Base-by-base conservation (phyloP, 2,329 filamentous ascomycete genomes). In the Neodidymelliopsis sp. region DNA sequence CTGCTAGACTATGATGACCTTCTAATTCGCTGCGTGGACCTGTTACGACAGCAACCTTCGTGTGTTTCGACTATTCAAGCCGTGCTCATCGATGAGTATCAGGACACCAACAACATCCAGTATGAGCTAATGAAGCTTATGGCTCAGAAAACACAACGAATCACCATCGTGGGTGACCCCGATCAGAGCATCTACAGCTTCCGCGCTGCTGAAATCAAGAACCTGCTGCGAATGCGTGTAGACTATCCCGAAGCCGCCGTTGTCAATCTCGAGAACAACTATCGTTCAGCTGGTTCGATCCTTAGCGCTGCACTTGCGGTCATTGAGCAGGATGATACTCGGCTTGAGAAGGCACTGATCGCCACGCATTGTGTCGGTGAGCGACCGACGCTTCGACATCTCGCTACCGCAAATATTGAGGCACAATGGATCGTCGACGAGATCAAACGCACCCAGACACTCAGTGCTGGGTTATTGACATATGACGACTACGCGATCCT, bases 181-280 rank as follows among this genome's bases (percentile, higher is more conserved):
- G 94, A 99, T 70, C 93, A 99, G 73, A 97, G 92, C 70, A 99
- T 99, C 48, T 99, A 97, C 69, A 90, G 93, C 15, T 99, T 95
- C 80, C 87, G 93, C 15, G 92, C 91, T 6, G 93, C 94, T 8
- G 93, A 99, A 71, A 90, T 93, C 60, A 88, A 88, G 68, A 99
- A 97, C 63, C 79, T 97, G 36, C 83, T 84, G 57, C 85, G 89
- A 2, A 86, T 99, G 79, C 83, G 91, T 41, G 78, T 78, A 30
- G 86, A 90, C 49, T 97, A 89, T 65, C 86, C 86, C 0, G 82
- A 88, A 19, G 94, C 91, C 0, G 82, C 91, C 4, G 88, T 94
- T 49, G 85, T 97, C 33, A 86, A 93, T 5, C 79, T 99, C 2
- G 90, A 97, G 67, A 89, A 97, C 65, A 99, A 97, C 64, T 99